A percentile compares a stretch with the other conserved stretches of the same genome.
Conservation (phyloP, 2,329 filamentous ascomycete species). For the Leptographium flavum region DNA sequence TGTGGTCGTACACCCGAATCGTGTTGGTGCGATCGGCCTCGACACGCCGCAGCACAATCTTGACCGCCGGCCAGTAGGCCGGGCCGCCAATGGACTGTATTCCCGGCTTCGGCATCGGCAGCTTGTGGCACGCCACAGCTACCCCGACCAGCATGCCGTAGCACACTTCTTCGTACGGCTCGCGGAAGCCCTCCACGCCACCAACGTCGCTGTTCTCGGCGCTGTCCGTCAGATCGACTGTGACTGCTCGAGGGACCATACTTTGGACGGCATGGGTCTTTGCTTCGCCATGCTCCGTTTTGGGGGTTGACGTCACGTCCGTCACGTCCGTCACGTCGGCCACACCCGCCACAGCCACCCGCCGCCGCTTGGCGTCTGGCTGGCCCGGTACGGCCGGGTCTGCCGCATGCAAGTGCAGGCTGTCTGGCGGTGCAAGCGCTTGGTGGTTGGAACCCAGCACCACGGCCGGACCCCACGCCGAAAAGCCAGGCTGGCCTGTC, state of each 20-base stretch:
- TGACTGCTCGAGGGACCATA: constrained; percentile 21
- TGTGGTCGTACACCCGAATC: constrained; percentile 63
- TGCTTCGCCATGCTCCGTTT: constrained; percentile 36
- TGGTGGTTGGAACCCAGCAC: too few species aligned
- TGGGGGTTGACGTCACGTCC: too few species aligned
- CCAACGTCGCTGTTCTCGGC: neutral
- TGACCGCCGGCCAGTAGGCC: constrained; percentile 57
- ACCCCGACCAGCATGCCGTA: constrained; percentile 63
- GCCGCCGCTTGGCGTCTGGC: constrained; percentile 52
- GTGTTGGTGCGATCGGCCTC: constrained; percentile 38
- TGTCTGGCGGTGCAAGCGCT: too few species aligned
- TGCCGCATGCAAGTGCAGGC: too few species aligned
- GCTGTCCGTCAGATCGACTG: constrained; percentile 46
- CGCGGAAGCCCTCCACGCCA: constrained; percentile 37
- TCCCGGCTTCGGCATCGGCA: constrained; percentile 55
- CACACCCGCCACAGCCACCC: constrained; percentile 22
- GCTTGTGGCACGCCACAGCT: constrained; percentile 48
- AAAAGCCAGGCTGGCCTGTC: too few species aligned
- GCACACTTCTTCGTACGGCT: constrained; percentile 57
- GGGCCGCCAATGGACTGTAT: constrained; percentile 42
- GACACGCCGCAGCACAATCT: constrained; percentile 51
- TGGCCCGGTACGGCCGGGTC: too few species aligned
- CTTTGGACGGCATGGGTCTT: neutral
- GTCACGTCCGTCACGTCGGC: too few species aligned
- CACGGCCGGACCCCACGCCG: too few species aligned